A percentile compares a stretch with the other conserved stretches of the same genome.
Conservation (phyloP, 129 eudicot genomes). For the Mikania micrantha region DNA sequence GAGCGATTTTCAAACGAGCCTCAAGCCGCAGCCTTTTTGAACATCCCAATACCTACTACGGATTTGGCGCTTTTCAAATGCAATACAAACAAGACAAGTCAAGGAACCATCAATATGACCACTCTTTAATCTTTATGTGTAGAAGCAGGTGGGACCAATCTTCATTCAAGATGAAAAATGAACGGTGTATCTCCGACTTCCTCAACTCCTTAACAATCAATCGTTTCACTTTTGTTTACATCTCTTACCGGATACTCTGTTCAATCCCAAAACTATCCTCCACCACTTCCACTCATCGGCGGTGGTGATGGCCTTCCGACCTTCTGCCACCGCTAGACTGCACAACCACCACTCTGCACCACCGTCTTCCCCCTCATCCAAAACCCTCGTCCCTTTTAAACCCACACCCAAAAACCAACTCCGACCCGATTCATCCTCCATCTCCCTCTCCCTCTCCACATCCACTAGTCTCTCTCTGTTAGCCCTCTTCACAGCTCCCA, state of each 20-base stretch:
- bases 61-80: too few relatives aligned
- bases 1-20: too few relatives aligned
- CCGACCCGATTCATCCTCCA: constrained; percentile 25
- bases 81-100: too few relatives aligned
- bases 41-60: too few relatives aligned
- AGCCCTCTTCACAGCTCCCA: constrained; percentile 48
- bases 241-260: constrained; percentile 7
- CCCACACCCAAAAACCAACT: constrained; percentile 34
- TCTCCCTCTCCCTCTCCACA: constrained; percentile 43
- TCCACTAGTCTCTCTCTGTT: constrained; percentile 55
- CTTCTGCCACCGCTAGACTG: constrained; percentile 68
- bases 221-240: constrained; percentile 9
- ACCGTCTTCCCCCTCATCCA: constrained; percentile 39
- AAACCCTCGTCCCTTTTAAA: constrained; percentile 33
- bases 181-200: constrained; percentile 15
- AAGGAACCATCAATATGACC: too few relatives aligned
- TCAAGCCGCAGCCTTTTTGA: too few relatives aligned
- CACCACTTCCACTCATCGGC: constrained; percentile 10
- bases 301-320: constrained; percentile 80
- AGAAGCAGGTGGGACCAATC: neutral
- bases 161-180: constrained; percentile 23
- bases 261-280: neutral
- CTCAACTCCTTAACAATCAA: neutral
- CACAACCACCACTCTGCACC: constrained; percentile 43
- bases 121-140: too few relatives aligned